Base-by-base conservation (phyloP, 2,329 filamentous ascomycete genomes). In the Cadophora malorum region DNA sequence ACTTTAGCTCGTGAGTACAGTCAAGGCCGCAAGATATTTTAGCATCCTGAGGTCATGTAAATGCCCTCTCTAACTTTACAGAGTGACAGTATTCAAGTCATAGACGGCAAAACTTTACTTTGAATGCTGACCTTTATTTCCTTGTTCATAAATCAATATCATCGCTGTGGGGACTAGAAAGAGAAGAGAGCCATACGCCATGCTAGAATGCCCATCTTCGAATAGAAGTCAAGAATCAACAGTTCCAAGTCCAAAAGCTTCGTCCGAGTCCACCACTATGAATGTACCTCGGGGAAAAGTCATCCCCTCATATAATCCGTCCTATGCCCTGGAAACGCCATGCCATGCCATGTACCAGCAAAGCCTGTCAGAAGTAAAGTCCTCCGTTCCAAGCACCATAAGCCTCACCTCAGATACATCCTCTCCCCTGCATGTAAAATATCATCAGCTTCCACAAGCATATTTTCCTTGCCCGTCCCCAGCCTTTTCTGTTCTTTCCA, bases 141-240 rank as follows among this genome's bases (percentile, higher is more conserved):
- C 10, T 33, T 21, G 14, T 9, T 49, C 8, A 9, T 49, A 14
- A 23, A 25, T 23, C 31, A 33, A 35, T 56, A 28, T 47, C 9
- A 49, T 61, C 59, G 31, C 53, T 55, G 61, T 64, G 19, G 31
- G 38, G 8, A 25, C 3, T n/a, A 4, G 16, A 25, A 56, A 19
- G n/a, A 59, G 23, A 31, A 50, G 16, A 38, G 33, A 67, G 3
- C 65, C 53, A 63, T 31, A 70, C 65, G 65, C 65, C 68, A 38
- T 64, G 68, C 68, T 70, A 56, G 55, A 66, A 70, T 70, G 68
- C 68, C 67, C 35, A 12, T 67, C 58, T 63, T 19, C 33, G n/a
- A 23, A 21, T 16, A 25, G 50, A 28, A 31, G n/a, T 10, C 14
- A 47, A 62, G 16, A 49, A 16, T 23, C 45, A 49, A 52, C 2